Conservation (phyloP, 371 early-diverging fungal genomes). For the Mucor sp. region DNA sequence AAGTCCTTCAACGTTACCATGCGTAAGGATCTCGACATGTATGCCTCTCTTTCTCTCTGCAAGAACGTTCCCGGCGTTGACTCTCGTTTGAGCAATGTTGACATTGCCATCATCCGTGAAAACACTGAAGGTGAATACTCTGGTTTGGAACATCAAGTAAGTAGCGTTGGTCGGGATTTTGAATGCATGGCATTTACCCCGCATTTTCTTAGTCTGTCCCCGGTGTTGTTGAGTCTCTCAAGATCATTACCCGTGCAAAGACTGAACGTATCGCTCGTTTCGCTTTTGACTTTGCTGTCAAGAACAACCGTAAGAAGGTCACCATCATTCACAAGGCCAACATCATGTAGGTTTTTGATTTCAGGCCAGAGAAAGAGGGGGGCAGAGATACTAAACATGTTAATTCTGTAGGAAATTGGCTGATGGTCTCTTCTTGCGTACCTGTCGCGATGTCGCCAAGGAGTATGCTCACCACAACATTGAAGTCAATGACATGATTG, state of each 20-base stretch:
- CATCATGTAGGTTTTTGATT: conserved; percentile 80
- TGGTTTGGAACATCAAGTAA: conserved; percentile 91
- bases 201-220: conserved; percentile 69
- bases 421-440: conserved; percentile 95
- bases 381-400: background rate
- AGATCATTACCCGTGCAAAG: conserved; percentile 93
- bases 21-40: conserved; percentile 96
- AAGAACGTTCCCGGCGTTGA: conserved; percentile 83
- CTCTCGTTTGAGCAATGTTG: conserved; percentile 87
- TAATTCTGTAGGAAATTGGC: conserved; percentile 79
- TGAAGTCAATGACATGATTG: conserved; percentile 96
- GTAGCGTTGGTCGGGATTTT: background rate
- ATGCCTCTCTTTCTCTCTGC: conserved; percentile 87
- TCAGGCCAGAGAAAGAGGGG: background rate
- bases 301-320: conserved; percentile 95
- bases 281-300: conserved; percentile 97
- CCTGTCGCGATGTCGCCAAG: conserved; percentile 91
- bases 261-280: conserved; percentile 97
- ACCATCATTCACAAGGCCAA: conserved; percentile 99
- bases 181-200: background rate
- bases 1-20: conserved; percentile 93
- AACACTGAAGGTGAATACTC: conserved; percentile 99
- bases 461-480: conserved; percentile 87
- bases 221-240: conserved; percentile 97
- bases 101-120: conserved; percentile 97